phyloP scores from a whole-genome alignment of 2,329 filamentous ascomycete species.

The Cladosporium colombiae region DNA sequence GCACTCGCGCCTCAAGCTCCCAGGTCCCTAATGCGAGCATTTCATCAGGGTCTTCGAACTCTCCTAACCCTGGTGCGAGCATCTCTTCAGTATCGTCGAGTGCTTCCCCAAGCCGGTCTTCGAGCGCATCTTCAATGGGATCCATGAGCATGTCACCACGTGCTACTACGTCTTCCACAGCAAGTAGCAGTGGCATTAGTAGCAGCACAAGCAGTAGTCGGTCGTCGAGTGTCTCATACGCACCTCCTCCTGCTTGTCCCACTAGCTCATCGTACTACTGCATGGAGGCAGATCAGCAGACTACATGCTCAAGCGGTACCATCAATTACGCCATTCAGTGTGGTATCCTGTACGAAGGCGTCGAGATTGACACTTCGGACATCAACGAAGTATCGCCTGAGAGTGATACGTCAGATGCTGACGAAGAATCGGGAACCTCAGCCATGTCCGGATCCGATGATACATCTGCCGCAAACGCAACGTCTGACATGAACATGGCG shows the following conservation, averaged over 20 bases:
- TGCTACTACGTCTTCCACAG: background rate
- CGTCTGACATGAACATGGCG: slow-evolving; percentile 4
- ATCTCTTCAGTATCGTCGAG: background rate
- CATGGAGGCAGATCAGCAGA: slow-evolving; percentile 16
- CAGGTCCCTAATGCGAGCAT: background rate
- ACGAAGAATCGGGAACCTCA: background rate
- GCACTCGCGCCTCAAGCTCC: background rate
- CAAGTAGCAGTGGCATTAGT: background rate
- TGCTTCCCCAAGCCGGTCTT: background rate
- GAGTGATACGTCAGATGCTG: background rate
- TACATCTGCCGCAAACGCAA: background rate
- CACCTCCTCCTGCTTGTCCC: slow-evolving; percentile 20
- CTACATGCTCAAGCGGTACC: slow-evolving; percentile 19
- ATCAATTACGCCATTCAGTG: slow-evolving; percentile 25
- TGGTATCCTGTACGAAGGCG: slow-evolving; percentile 27
- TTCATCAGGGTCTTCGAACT: background rate
- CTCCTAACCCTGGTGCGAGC: background rate
- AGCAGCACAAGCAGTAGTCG: slow-evolving; percentile 1
- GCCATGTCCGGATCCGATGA: background rate
- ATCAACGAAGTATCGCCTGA: background rate
- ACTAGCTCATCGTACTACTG: slow-evolving; percentile 16
- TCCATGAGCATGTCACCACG: background rate
- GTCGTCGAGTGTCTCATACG: slow-evolving; percentile 20
- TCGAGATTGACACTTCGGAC: slow-evolving; percentile 26
- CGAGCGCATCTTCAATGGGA: background rate